These are phyloP conservation scores for Tylopilus plumbeoviolaceoides DNA, from an alignment of 768 basidiomycete species.

Conservation along the genomic window DNA sequence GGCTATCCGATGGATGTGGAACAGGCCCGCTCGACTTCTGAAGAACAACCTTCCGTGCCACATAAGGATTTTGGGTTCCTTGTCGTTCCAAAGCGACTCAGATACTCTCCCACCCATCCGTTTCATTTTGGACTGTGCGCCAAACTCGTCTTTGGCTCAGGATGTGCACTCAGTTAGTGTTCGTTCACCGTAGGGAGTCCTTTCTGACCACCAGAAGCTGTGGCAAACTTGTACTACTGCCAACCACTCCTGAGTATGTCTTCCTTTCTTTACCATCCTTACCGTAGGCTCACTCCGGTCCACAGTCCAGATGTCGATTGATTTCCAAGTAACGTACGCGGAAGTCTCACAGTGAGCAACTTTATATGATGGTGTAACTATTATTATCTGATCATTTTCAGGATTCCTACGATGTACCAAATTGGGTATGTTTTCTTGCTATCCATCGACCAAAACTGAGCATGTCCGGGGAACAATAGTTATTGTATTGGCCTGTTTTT, in stretches of 20 bases:
- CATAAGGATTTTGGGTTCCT: conserved; percentile 14
- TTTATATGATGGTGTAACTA: background rate
- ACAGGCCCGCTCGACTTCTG: background rate
- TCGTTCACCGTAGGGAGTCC: background rate
- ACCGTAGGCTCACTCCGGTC: background rate
- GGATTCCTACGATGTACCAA: conserved; percentile 62
- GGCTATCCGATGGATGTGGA: conserved; percentile 17
- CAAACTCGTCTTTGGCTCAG: conserved; percentile 13
- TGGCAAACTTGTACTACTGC: conserved; percentile 76
- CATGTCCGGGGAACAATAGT: background rate
- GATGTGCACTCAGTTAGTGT: conserved; percentile 19
- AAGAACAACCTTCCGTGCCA: background rate
- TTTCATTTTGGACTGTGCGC: conserved; percentile 14
- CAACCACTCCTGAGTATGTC: conserved; percentile 69
- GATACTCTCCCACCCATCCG: conserved; percentile 5
- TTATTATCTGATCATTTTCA: conserved; percentile 20
- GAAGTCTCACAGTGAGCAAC: conserved; percentile 28
- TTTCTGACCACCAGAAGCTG: conserved; percentile 24
- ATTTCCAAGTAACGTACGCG: conserved; percentile 32
- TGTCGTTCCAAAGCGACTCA: conserved; percentile 13
- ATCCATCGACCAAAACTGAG: background rate
- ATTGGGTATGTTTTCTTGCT: conserved; percentile 44
- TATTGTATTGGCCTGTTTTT: conserved; percentile 35
- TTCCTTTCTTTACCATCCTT: no score
- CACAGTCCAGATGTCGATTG: conserved; percentile 32